Base-by-base conservation (phyloP, 2,329 filamentous ascomycete genomes). In the Colletotrichum somersetense region DNA sequence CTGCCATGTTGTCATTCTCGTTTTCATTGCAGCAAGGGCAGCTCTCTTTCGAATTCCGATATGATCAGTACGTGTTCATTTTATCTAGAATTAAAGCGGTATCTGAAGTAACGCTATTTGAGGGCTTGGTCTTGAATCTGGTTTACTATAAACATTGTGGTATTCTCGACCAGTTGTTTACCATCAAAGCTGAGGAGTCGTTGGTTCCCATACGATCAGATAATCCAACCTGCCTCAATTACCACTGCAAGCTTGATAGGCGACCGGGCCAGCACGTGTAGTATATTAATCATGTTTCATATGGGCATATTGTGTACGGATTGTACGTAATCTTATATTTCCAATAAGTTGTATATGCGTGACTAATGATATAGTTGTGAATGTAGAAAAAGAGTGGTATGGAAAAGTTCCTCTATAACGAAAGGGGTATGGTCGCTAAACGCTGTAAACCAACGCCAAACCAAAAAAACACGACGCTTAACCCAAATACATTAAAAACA, bases 381-480 rank as follows among this genome's bases (percentile, higher is more conserved):
- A 35, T n/a, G 1, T 35, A 35, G 7, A 35, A 33, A 40, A 56
- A 56, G 26, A 56, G 20, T 56, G 52, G 6, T 35, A 20, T 35
- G 18, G 33, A 56, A 35, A 35, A n/a, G 5, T 8, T 20, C 10
- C 20, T n/a, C 30, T 16, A n/a, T n/a, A 2, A n/a, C 18, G 2
- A 33, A 35, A n/a, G 30, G 52, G 18, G 18, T 18, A 56, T 35
- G 30, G 52, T 56, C 16, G 30, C 30, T 56, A 30, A 35, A 56
- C 10, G 52, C 52, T 35, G 18, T 6, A 56, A 35, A 56, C 35
- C 18, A 35, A 56, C 14, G 8, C 18, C 1, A n/a, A 12, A 16
- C 30, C 10, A 35, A 23, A 62, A 26, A 62, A 26, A 62, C n/a
- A 48, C 58, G 38, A 62, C 58, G 58, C 58, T 62, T 23, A 62